phyloP scores from a whole-genome alignment of 2,329 filamentous ascomycete genomes.

The Cordyceps javanica region DNA sequence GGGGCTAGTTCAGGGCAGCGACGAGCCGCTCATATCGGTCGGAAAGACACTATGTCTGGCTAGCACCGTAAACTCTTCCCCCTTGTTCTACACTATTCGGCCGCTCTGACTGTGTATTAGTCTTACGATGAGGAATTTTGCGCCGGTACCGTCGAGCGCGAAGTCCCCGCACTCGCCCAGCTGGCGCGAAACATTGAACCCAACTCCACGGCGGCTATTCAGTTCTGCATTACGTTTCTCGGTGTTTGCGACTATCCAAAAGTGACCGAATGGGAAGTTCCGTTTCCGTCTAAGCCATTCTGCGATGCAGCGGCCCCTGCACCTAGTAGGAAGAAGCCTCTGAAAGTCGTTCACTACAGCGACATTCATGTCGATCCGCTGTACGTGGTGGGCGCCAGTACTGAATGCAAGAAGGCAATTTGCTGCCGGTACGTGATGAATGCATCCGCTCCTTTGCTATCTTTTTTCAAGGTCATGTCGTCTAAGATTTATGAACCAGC shows the following conservation, averaged over 20 bases:
- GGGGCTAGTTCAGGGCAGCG: constrained; percentile 35
- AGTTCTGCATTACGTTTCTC: constrained; percentile 48
- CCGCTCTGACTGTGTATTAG: constrained; percentile 21
- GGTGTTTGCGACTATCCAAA: constrained; percentile 46
- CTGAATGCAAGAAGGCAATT: constrained; percentile 51
- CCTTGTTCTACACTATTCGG: too few relatives aligned
- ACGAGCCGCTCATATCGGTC: constrained; percentile 31
- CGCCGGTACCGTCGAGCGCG: constrained; percentile 41
- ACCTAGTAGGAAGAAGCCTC: constrained; percentile 38
- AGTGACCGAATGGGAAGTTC: constrained; percentile 36
- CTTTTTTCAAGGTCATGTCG: background rate
- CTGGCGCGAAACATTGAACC: constrained; percentile 41
- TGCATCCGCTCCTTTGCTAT: background rate
- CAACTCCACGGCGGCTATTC: constrained; percentile 42
- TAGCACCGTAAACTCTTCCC: constrained; percentile 21
- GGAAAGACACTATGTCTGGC: constrained; percentile 27
- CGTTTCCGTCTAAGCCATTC: constrained; percentile 38
- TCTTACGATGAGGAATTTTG: constrained; percentile 51
- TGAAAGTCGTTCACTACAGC: constrained; percentile 54
- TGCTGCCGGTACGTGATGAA: constrained; percentile 44
- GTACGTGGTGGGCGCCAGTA: constrained; percentile 47
- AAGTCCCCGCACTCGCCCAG: constrained; percentile 48
- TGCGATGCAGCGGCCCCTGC: constrained; percentile 25
- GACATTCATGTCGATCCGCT: constrained; percentile 54
- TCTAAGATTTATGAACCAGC: constrained; percentile 19